Conservation (phyloP, 177 flowering plant species). For the Tripterygium wilfordii region DNA sequence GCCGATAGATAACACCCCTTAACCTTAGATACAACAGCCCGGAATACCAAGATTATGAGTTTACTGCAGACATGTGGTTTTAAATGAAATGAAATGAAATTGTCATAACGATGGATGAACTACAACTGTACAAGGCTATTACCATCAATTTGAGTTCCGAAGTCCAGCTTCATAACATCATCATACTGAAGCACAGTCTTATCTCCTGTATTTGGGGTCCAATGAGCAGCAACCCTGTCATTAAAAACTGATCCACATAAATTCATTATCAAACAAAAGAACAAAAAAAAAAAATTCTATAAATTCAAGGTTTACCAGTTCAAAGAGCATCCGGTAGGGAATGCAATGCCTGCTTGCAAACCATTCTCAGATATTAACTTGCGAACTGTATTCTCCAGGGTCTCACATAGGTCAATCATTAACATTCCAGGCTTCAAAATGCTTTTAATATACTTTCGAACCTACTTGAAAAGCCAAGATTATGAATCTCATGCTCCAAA, state of each 20-base stretch:
- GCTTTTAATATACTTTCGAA: conserved; percentile 80
- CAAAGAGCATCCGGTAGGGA: conserved; percentile 98
- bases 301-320: conserved; percentile 56
- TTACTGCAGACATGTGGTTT: too few relatives aligned
- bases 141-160: conserved; percentile 99
- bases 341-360: conserved; percentile 97
- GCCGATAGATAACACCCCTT: too few relatives aligned
- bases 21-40: too few relatives aligned
- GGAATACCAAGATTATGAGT: too few relatives aligned
- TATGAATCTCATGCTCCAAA: not conserved
- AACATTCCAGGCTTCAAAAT: conserved; percentile 89
- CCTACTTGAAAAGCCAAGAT: conserved; percentile 31
- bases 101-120: too few relatives aligned
- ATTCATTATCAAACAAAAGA: not conserved
- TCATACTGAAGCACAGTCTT: conserved; percentile 95
- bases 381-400: conserved; percentile 91
- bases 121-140: conserved; percentile 4
- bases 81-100: too few relatives aligned
- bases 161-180: conserved; percentile 99
- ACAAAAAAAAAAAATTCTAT: conserved; percentile 1
- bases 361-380: conserved; percentile 94
- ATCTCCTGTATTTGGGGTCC: conserved; percentile 99
- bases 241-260: not conserved
- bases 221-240: conserved; percentile 96
- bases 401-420: conserved; percentile 92